A percentile compares a stretch with the other conserved stretches of the same genome.
These are phyloP conservation scores for Lignosus rhinocerotis DNA, from an alignment of 1,284 basidiomycete genomes.

Conservation along the genomic window DNA sequence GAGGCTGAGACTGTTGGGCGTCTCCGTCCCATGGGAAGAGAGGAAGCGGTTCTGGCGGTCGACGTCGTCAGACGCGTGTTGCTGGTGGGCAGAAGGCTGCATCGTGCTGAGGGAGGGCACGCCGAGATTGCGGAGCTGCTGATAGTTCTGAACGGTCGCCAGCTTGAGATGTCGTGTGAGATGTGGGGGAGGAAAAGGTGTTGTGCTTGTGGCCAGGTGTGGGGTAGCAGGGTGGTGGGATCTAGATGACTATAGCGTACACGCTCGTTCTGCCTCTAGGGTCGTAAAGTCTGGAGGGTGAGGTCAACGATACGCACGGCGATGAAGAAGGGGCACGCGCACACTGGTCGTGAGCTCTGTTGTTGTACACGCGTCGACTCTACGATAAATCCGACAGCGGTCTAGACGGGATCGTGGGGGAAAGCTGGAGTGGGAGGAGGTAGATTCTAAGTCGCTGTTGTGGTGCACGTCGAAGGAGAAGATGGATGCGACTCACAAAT, in stretches of 20 bases:
- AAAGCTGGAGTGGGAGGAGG: constrained; percentile 11
- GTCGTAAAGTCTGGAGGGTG: constrained; percentile 25
- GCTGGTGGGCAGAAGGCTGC: constrained; percentile 32
- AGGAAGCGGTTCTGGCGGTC: constrained; percentile 61
- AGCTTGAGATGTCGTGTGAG: constrained; percentile 26
- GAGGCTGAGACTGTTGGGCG: constrained; percentile 34
- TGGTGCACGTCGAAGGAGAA: constrained; percentile 10
- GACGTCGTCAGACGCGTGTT: constrained; percentile 35
- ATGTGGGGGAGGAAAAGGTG: constrained; percentile 3
- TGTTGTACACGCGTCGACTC: constrained; percentile 27
- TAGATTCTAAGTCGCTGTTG: constrained; percentile 8
- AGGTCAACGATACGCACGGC: constrained; percentile 8
- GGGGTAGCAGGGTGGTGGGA: constrained; percentile 8
- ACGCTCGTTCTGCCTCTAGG: constrained; percentile 26
- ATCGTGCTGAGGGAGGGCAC: constrained; percentile 27
- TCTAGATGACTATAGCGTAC: constrained; percentile 25
- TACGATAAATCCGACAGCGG: constrained; percentile 23
- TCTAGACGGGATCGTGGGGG: constrained; percentile 26
- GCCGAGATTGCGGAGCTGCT: constrained; percentile 29
- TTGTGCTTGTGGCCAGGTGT: constrained; percentile 6
- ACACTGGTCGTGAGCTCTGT: constrained; percentile 25
- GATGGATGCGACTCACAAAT: constrained; percentile 15
- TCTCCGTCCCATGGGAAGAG: constrained; percentile 39
- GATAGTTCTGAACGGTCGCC: constrained; percentile 33
- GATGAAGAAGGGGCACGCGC: constrained; percentile 5